Conservation (phyloP, 1,284 basidiomycete genomes). For the Rhodotorula sp. region DNA sequence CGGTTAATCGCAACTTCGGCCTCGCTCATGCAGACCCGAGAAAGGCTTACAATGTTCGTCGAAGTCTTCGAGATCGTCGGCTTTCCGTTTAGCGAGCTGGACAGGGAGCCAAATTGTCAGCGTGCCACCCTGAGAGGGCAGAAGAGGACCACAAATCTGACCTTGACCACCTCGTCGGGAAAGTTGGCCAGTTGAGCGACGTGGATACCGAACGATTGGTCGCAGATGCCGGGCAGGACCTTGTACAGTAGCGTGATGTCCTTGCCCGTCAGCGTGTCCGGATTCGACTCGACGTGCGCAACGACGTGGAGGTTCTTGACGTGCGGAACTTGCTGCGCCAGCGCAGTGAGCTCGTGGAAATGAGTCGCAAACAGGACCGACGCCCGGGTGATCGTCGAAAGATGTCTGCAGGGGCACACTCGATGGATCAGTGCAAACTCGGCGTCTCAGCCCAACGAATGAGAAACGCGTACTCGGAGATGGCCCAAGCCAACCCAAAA, state of each 20-base stretch:
- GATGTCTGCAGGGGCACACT: conserved; percentile 61
- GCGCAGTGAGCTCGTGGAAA: conserved; percentile 93
- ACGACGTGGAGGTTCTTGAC: conserved; percentile 96
- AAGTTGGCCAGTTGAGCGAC: conserved; percentile 96
- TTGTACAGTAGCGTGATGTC: conserved; percentile 94
- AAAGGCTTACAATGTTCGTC: conserved; percentile 20
- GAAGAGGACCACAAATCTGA: conserved; percentile 48
- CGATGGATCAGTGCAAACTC: neutral
- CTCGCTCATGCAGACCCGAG: neutral
- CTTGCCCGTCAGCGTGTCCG: conserved; percentile 57
- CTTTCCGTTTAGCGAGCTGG: conserved; percentile 88
- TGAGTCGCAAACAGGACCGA: conserved; percentile 95
- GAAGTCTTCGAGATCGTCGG: conserved; percentile 94
- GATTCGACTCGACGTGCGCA: conserved; percentile 73
- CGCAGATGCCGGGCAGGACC: conserved; percentile 73
- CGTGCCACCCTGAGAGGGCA: neutral
- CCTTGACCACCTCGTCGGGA: conserved; percentile 87
- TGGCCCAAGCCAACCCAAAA: conserved; percentile 98
- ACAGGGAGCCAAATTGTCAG: neutral
- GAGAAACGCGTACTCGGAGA: conserved; percentile 72
- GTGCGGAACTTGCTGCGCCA: conserved; percentile 79
- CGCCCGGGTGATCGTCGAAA: conserved; percentile 83
- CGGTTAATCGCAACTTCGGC: too few species aligned
- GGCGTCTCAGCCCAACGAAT: neutral
- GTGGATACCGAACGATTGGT: conserved; percentile 98